Percentiles rank a stretch among this genome's conserved stretches.
Conservation (phyloP, 139 green algal species). For the Mesostigma viride region DNA sequence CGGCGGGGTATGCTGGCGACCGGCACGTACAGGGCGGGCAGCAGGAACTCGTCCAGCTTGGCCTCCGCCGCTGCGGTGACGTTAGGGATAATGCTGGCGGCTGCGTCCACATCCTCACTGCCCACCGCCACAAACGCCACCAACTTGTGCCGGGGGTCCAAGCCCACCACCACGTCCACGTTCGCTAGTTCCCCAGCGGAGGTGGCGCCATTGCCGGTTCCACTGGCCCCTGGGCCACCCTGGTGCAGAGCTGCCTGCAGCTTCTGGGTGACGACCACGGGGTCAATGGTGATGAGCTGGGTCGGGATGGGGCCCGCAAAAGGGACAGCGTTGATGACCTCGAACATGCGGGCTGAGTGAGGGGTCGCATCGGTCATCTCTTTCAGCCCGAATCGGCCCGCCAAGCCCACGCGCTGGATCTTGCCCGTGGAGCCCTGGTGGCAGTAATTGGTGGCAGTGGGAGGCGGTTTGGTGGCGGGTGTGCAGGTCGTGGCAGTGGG, state of each 20-base stretch:
- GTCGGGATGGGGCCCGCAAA: background rate
- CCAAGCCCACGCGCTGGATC: constrained; percentile 11
- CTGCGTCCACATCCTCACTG: background rate
- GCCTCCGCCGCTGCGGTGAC: background rate
- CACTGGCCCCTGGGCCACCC: too few relatives aligned
- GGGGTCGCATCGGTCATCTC: background rate
- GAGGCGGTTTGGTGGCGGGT: too few relatives aligned
- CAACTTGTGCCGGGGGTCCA: too few relatives aligned
- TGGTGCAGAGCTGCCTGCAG: background rate
- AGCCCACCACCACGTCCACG: too few relatives aligned
- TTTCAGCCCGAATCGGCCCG: constrained; percentile 4
- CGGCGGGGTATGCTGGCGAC: background rate
- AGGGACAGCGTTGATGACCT: constrained; percentile 2
- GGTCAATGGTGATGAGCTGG: background rate
- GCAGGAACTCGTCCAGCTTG: background rate
- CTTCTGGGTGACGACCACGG: background rate
- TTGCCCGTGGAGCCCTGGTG: constrained; percentile 15
- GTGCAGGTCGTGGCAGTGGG: too few relatives aligned
- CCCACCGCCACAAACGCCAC: background rate
- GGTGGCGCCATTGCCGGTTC: too few relatives aligned
- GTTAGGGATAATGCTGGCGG: background rate
- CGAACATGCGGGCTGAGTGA: constrained; percentile 10
- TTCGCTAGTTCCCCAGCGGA: too few relatives aligned
- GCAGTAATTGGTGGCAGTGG: too few relatives aligned
- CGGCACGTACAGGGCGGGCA: background rate